Percentiles rank a stretch among this genome's conserved stretches.
phyloP scores from a whole-genome alignment of 2,329 filamentous ascomycete species.

The Botrytis tulipae region DNA sequence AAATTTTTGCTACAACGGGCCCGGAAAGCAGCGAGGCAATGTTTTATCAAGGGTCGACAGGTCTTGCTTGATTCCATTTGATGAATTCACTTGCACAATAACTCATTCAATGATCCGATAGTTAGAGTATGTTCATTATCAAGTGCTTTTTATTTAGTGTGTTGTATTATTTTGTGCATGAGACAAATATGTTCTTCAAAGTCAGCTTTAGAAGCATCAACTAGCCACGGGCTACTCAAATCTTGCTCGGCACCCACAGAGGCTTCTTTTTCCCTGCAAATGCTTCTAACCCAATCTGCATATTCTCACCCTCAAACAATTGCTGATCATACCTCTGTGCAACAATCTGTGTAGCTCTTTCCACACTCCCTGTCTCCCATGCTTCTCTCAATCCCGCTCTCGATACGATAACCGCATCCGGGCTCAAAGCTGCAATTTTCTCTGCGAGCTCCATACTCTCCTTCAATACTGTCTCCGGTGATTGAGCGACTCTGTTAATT shows the following conservation, averaged over 20 bases:
- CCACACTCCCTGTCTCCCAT: constrained; percentile 63
- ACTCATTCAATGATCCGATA: not conserved
- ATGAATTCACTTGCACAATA: not conserved
- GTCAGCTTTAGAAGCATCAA: not conserved
- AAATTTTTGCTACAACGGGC: not conserved
- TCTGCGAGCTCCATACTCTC: constrained; percentile 61
- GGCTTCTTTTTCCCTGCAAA: constrained; percentile 75
- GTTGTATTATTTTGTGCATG: not conserved
- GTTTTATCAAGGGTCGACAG: not conserved
- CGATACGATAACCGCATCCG: constrained; percentile 71
- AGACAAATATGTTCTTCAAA: not conserved
- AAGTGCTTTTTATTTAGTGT: not conserved
- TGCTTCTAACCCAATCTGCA: constrained; percentile 69
- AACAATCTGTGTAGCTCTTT: constrained; percentile 57
- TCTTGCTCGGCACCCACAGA: constrained; percentile 62
- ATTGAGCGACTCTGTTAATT: constrained; percentile 61
- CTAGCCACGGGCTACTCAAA: constrained; percentile 40
- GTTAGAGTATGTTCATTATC: not conserved
- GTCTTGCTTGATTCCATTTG: not conserved
- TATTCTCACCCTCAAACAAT: constrained; percentile 66
- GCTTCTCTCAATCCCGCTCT: constrained; percentile 68
- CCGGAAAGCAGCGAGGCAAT: not conserved
- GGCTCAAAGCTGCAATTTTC: constrained; percentile 62
- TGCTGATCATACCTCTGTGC: constrained; percentile 52
- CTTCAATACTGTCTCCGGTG: constrained; percentile 46